Evolutionary conservation across 768 basidiomycete genomes (phyloP).

Genomic region (Paxillus ammoniavirescens): DNA sequence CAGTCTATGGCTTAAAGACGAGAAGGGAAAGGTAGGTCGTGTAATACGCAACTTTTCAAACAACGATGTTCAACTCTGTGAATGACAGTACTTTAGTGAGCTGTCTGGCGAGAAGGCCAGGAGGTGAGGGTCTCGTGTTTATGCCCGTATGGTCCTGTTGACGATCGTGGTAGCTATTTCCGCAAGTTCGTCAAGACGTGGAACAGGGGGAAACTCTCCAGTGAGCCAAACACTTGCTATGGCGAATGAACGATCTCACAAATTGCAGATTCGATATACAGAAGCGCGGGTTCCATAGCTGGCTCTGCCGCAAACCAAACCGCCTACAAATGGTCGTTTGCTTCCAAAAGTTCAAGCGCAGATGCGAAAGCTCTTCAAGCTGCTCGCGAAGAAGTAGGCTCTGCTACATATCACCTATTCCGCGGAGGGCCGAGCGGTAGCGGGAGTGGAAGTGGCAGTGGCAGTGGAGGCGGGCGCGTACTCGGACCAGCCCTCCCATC

Average conservation of each 20-base stretch:
- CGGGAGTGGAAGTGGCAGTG: conserved; percentile 32
- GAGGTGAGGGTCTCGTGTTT: conserved; percentile 45
- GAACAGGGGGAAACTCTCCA: conserved; percentile 75
- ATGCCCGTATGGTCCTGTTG: conserved; percentile 28
- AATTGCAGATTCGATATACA: conserved; percentile 52
- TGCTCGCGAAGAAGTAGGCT: conserved; percentile 57
- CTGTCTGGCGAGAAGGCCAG: conserved; percentile 79
- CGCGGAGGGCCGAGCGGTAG: conserved; percentile 8
- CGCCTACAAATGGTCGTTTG: conserved; percentile 86
- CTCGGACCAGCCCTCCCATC: conserved; percentile 71
- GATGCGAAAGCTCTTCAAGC: conserved; percentile 58
- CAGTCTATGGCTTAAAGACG: conserved; percentile 80
- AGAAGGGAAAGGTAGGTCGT: conserved; percentile 51
- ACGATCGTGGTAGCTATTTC: conserved; percentile 63
- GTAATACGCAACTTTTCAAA: background rate
- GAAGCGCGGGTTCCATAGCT: conserved; percentile 54
- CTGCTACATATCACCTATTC: conserved; percentile 36
- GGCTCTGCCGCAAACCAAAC: conserved; percentile 68
- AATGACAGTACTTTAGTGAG: conserved; percentile 78
- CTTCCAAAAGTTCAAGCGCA: conserved; percentile 57
- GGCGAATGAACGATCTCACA: background rate
- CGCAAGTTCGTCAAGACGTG: conserved; percentile 91
- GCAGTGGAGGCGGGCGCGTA: conserved; percentile 40
- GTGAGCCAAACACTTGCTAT: conserved; percentile 35
- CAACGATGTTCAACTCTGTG: conserved; percentile 8